Evolutionary conservation across 306 rosid genomes (phyloP).

Genomic region (Gastrolobium bilobum): DNA sequence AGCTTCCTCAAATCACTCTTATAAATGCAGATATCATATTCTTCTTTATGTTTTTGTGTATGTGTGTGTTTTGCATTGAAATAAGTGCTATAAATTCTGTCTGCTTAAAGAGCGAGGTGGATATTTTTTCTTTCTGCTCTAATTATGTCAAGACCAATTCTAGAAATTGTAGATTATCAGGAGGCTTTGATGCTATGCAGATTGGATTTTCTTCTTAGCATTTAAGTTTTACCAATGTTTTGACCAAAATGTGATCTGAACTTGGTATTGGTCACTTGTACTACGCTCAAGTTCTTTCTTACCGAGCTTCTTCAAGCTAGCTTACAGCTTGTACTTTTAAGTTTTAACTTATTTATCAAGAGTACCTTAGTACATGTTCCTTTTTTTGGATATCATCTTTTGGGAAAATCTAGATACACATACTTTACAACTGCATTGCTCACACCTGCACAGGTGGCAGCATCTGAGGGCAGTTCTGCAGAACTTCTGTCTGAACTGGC

Average conservation of each 20-base stretch:
- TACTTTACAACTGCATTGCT: slow-evolving; percentile 10
- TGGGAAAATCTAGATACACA: slow-evolving; percentile 1
- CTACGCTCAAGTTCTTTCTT: not conserved
- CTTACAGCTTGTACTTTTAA: not conserved
- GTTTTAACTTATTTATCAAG: not conserved
- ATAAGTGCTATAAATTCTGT: slow-evolving; percentile 29
- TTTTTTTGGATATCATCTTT: slow-evolving; percentile 5
- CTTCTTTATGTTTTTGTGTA: not conserved
- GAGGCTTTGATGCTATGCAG: slow-evolving; percentile 26
- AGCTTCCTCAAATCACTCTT: slow-evolving; percentile 18
- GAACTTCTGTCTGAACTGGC: not conserved
- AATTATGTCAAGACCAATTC: not conserved
- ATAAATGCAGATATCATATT: not conserved
- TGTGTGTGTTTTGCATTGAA: slow-evolving; percentile 7
- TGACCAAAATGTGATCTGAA: not conserved
- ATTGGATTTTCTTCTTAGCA: slow-evolving; percentile 21
- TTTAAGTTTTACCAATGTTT: slow-evolving; percentile 31
- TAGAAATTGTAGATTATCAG: slow-evolving; percentile 6
- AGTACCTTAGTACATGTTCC: not conserved
- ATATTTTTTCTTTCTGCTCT: not conserved
- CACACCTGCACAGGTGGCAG: slow-evolving; percentile 24
- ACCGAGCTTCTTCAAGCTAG: slow-evolving; percentile 1
- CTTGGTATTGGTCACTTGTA: slow-evolving; percentile 20
- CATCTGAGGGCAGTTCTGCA: not conserved
- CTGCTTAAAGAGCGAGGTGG: slow-evolving; percentile 24